Evolutionary conservation across 805 yeast species (phyloP), one percentile per base, ranked within the genome.

Genomic region (Lachancea waltii): DNA sequence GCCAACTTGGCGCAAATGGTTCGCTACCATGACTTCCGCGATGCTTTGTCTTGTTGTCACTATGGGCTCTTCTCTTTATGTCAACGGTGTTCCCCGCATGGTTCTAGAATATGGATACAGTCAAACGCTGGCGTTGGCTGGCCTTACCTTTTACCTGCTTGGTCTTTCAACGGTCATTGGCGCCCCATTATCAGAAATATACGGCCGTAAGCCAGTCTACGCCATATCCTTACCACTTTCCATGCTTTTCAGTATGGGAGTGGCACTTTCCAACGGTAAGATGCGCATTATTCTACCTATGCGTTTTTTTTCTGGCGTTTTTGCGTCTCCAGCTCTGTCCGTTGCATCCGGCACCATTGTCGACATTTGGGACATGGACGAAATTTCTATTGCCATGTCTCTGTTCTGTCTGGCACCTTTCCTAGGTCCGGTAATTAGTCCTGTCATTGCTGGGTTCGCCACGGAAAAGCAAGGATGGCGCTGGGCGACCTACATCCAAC

Each of bases 271-370:
- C 1, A 61, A 68, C 25, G 76, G 63, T 13, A 56, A 81, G 47
- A 78, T 83, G 47, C 67, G 75, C 41, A 66, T 73, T 8, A 67
- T 83, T 20, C 62, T 85, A 33, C 79, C 86, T 4, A 65, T 84
- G 31, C 64, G 95, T 49, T 82, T 83, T 53, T 74, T 86, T 50
- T 67, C 81, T 15, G 95, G 95, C 1, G 68, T 80, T 20, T 70
- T 80, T 34, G 85, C 92, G 1, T 78, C 89, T 1, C 94, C 92
- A 3, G 86, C 89, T 2, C 68, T 86, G 63, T 80, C 95, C 7
- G 76, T 84, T 47, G 90, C 86, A 9, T 86, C 89, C 37, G 96
- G 95, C 46, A 79, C 92, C 4, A 75, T 86, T 44, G 65, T 79
- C 38, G 95, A 86, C 62, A 61, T 85, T 33, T 86, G 89, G 79